phyloP scores from a whole-genome alignment of 768 basidiomycete species.

The Melanogaster broomeanus region DNA sequence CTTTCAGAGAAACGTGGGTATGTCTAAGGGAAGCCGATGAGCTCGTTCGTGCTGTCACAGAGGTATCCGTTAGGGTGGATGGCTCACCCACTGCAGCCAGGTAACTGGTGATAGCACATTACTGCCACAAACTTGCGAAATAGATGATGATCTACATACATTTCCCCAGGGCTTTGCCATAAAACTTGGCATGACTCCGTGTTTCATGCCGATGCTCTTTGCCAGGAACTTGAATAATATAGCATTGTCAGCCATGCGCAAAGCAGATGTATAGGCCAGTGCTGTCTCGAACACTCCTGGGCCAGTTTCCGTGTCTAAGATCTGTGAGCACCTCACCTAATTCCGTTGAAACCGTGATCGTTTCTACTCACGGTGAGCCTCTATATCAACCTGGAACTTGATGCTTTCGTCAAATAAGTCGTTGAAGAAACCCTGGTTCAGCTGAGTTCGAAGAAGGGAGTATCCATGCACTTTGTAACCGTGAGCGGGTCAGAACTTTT shows the following conservation, averaged over 20 bases:
- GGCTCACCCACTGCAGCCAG: conserved; percentile 89
- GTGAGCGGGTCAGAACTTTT: not conserved
- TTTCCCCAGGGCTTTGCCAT: conserved; percentile 98
- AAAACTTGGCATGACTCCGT: conserved; percentile 90
- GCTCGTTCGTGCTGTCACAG: not conserved
- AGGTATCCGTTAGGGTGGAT: conserved; percentile 7
- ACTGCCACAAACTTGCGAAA: conserved; percentile 1
- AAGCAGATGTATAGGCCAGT: conserved; percentile 76
- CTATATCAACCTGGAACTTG: conserved; percentile 77
- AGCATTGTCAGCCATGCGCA: conserved; percentile 89
- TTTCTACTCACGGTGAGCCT: conserved; percentile 73
- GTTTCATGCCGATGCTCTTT: conserved; percentile 89
- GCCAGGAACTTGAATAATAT: conserved; percentile 90
- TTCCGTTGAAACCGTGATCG: not conserved
- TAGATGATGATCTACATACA: conserved; percentile 45
- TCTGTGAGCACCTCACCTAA: conserved; percentile 2
- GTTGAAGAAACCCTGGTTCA: conserved; percentile 88
- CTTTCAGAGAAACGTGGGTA: conserved; percentile 86
- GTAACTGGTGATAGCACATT: conserved; percentile 54
- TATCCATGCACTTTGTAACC: conserved; percentile 86
- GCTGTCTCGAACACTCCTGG: conserved; percentile 89
- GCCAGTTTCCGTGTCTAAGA: conserved; percentile 86
- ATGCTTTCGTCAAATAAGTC: conserved; percentile 78
- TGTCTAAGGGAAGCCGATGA: conserved; percentile 51
- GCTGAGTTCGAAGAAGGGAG: conserved; percentile 85